These are phyloP conservation scores for Flaveria linearis DNA, from an alignment of 129 eudicot genomes.

Conservation along the genomic window DNA sequence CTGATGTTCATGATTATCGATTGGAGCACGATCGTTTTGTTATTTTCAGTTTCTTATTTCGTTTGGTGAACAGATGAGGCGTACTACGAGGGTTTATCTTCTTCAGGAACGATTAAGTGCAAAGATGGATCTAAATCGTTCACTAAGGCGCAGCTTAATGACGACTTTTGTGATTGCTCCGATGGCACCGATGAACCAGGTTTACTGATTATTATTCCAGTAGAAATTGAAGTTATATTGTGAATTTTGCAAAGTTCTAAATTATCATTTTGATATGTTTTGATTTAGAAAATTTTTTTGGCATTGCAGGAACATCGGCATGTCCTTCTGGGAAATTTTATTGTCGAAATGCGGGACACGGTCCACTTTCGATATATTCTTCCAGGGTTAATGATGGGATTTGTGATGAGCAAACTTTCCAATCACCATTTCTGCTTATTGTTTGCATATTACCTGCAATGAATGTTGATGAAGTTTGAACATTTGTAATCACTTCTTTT, in stretches of 20 bases:
- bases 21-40: too few species aligned
- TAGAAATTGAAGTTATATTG: neutral
- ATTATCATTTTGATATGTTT: neutral
- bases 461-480: too few species aligned
- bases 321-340: conserved; percentile 82
- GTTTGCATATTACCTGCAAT: too few species aligned
- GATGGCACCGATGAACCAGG: conserved; percentile 99
- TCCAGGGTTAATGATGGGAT: conserved; percentile 97
- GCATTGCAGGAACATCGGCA: conserved; percentile 89
- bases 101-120: too few species aligned
- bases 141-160: conserved; percentile 62
- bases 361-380: conserved; percentile 62
- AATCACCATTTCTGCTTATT: too few species aligned
- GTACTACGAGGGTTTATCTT: too few species aligned
- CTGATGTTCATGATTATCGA: too few species aligned
- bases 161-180: conserved; percentile 87
- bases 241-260: neutral
- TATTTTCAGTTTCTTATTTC: too few species aligned
- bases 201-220: conserved; percentile 9
- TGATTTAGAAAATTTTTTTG: conserved; percentile 1
- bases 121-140: too few species aligned
- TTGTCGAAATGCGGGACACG: conserved; percentile 75
- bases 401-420: conserved; percentile 58
- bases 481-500: too few species aligned
- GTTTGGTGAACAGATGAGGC: too few species aligned